phyloP scores from a whole-genome alignment of 768 basidiomycete genomes.

The Hygrophorus russula region DNA sequence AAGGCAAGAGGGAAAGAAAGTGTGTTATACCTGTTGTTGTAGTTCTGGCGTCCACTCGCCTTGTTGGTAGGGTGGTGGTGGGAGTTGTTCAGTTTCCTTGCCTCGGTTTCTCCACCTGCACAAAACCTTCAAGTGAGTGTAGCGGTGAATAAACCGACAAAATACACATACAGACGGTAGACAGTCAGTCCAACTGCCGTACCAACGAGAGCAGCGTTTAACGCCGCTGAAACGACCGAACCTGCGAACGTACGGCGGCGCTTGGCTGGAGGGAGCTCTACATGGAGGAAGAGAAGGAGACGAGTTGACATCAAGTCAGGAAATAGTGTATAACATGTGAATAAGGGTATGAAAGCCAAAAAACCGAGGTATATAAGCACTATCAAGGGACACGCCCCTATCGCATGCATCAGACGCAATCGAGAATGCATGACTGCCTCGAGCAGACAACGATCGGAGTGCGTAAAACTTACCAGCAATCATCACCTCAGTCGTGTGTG shows the following conservation, averaged over 20 bases:
- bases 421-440: slow-evolving; percentile 3
- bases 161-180: slow-evolving; percentile 62
- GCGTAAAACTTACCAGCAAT: slow-evolving; percentile 16
- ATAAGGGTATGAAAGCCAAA: slow-evolving; percentile 7
- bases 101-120: slow-evolving; percentile 71
- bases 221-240: slow-evolving; percentile 72
- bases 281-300: slow-evolving; percentile 35
- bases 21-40: slow-evolving; percentile 2
- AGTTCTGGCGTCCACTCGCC: slow-evolving; percentile 39
- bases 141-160: background rate
- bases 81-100: slow-evolving; percentile 31
- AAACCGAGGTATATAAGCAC: slow-evolving; percentile 6
- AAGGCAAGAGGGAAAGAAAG: background rate
- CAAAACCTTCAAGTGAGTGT: background rate
- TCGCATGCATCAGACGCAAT: slow-evolving; percentile 8
- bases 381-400: slow-evolving; percentile 5
- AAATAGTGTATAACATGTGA: slow-evolving; percentile 5
- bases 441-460: slow-evolving; percentile 5
- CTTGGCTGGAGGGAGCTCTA: slow-evolving; percentile 71
- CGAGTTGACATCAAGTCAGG: slow-evolving; percentile 11
- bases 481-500: slow-evolving; percentile 19
- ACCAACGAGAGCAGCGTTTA: slow-evolving; percentile 79
- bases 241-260: slow-evolving; percentile 66
- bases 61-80: slow-evolving; percentile 60
- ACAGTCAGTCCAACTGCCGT: slow-evolving; percentile 82